These are phyloP conservation scores for Raphanus raphanistrum DNA, from an alignment of 345 rosid genomes.

Conservation along the genomic window DNA sequence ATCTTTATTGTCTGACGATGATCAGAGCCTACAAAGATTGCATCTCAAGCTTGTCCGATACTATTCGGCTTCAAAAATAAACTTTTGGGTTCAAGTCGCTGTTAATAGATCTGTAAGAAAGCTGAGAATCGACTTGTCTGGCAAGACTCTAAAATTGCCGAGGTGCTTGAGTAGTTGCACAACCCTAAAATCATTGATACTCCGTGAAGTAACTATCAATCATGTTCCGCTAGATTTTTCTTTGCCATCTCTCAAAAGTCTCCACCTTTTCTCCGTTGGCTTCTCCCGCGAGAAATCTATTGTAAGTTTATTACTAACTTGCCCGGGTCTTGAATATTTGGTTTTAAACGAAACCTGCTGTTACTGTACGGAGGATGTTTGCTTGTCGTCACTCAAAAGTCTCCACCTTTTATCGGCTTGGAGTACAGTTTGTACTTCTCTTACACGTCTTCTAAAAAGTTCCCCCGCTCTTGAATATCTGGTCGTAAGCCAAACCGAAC, in stretches of 20 bases:
- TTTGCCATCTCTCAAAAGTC: slow-evolving; percentile 1
- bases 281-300: neutral
- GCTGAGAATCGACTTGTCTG: neutral
- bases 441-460: neutral
- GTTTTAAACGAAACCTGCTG: neutral
- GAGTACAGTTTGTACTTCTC: neutral
- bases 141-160: neutral
- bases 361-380: neutral
- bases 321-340: neutral
- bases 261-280: neutral
- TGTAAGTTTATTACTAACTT: neutral
- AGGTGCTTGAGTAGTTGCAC: slow-evolving; percentile 16
- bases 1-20: neutral
- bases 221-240: too few relatives aligned
- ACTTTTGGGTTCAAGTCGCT: neutral
- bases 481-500: neutral
- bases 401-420: neutral
- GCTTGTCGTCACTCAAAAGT: slow-evolving; percentile 5
- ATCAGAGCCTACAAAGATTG: neutral
- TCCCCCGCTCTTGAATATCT: slow-evolving; percentile 1
- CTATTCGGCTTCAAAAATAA: neutral
- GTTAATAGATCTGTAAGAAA: neutral
- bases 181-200: slow-evolving; percentile 15
- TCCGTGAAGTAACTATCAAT: neutral
- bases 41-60: neutral